Conservation (phyloP, 2,329 filamentous ascomycete genomes). For the Penicillium sp. region DNA sequence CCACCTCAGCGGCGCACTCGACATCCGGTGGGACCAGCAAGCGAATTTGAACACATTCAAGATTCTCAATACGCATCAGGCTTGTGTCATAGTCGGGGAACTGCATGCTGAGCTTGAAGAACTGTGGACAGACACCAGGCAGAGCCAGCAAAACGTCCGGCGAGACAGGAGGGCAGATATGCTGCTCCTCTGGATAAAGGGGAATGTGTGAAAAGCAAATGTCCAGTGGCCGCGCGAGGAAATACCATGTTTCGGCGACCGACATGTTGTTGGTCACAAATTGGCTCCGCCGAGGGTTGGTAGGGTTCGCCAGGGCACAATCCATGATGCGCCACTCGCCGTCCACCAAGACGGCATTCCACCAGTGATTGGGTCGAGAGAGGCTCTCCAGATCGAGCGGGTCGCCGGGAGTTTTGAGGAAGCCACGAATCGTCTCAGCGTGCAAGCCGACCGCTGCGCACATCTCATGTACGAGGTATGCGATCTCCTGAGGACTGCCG, state of each 20-base stretch:
- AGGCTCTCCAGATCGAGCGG: slow-evolving; percentile 71
- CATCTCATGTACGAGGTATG: slow-evolving; percentile 84
- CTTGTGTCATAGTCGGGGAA: slow-evolving; percentile 90
- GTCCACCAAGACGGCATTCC: slow-evolving; percentile 91
- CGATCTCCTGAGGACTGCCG: slow-evolving; percentile 84
- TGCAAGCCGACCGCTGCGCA: slow-evolving; percentile 82
- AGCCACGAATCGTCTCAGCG: slow-evolving; percentile 81
- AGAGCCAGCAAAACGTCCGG: slow-evolving; percentile 81
- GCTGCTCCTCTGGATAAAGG: slow-evolving; percentile 79
- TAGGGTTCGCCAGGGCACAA: slow-evolving; percentile 83
- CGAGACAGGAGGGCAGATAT: slow-evolving; percentile 81
- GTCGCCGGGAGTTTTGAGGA: slow-evolving; percentile 85
- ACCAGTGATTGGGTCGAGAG: slow-evolving; percentile 91
- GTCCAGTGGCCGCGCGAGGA: slow-evolving; percentile 80
- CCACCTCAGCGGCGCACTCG: slow-evolving; percentile 87
- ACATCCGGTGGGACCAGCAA: slow-evolving; percentile 83
- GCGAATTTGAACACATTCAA: slow-evolving; percentile 88
- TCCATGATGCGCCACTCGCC: slow-evolving; percentile 96
- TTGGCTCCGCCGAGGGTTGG: slow-evolving; percentile 69
- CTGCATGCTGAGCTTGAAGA: slow-evolving; percentile 74
- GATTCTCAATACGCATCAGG: slow-evolving; percentile 73
- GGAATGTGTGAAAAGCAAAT: slow-evolving; percentile 95
- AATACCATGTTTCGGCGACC: slow-evolving; percentile 83
- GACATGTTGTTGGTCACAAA: slow-evolving; percentile 69
- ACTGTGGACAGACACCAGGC: slow-evolving; percentile 78